phyloP scores from a whole-genome alignment of 176 grass and related monocot species.

The Chrysopogon serrulatus region DNA sequence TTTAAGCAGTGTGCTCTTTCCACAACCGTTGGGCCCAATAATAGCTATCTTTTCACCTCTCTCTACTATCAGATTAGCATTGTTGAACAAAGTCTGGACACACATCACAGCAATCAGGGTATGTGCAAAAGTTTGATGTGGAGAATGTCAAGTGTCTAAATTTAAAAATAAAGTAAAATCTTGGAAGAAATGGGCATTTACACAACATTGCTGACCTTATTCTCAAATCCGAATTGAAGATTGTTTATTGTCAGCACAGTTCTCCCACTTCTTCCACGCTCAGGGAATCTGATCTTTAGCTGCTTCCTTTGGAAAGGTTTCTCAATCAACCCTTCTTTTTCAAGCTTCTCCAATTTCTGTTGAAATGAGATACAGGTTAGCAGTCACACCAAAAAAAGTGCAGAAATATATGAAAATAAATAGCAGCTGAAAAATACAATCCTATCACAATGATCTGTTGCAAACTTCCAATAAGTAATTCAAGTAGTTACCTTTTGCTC shows the following conservation, averaged over 20 bases:
- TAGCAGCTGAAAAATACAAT: neutral
- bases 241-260: slow-evolving; percentile 64
- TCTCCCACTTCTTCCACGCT: slow-evolving; percentile 80
- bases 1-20: slow-evolving; percentile 84
- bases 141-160: neutral
- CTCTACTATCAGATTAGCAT: slow-evolving; percentile 84
- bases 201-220: slow-evolving; percentile 55
- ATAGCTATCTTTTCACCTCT: slow-evolving; percentile 97
- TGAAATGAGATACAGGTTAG: slow-evolving; percentile 25
- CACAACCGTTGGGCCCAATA: slow-evolving; percentile 95
- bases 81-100: slow-evolving; percentile 77
- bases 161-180: neutral
- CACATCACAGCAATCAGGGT: slow-evolving; percentile 6
- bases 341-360: slow-evolving; percentile 99
- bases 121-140: neutral
- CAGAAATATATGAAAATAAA: neutral
- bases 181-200: neutral
- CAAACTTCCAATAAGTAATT: neutral
- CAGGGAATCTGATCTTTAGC: slow-evolving; percentile 94
- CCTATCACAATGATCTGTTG: neutral
- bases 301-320: slow-evolving; percentile 99
- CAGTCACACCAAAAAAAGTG: slow-evolving; percentile 4
- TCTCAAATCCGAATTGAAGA: slow-evolving; percentile 75
- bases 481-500: slow-evolving; percentile 76
- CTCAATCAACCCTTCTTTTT: slow-evolving; percentile 87